Base-by-base conservation (phyloP, 1,139 yeast genomes). In the Arxiozyma bovina region DNA sequence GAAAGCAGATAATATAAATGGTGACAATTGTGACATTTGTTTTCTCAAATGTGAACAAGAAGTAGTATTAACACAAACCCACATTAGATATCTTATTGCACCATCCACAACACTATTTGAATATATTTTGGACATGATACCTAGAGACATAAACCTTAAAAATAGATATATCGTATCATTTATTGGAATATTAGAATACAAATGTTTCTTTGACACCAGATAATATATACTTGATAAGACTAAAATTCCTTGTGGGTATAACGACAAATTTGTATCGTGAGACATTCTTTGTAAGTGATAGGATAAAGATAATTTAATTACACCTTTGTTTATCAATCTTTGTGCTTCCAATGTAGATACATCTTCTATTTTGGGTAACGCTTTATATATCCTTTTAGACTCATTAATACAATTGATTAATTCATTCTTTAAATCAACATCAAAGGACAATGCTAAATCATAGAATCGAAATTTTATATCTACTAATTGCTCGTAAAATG, bases 371-470 rank as follows among this genome's bases (percentile, higher is more conserved):
- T 70, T 61, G 20, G 69, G 67, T 25, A 68, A 53, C 18, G 63
- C 61, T 21, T 57, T 57, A 47, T 68, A 67, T 15, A 68, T 63
- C 23, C 58, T 54, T 23, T 54, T 64, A 18, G 68, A 61, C 41
- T 63, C 67, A 25, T 55, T 52, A 18, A 62, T 44, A 45, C 63
- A 57, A 2, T 73, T 66, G 4, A 64, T 61, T 56, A 87, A 78
- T 42, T 70, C 68, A 1, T 65, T 66, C 12, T 70, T 68, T 41
- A 83, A 70, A 53, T 83, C 81, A 52, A 89, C 64, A 67, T 90
- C 97, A 49, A 63, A 59, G 1, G 68, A 59, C 30, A 55, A 49
- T 1, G 62, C 60, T 38, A 64, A 45, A 45, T 63, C 62, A 44
- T 59, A 65, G 30, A 53, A 60, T 30, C 66, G 58, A 5, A 58